phyloP scores from a whole-genome alignment of 306 rosid species.

The Macrotyloma uniflorum region DNA sequence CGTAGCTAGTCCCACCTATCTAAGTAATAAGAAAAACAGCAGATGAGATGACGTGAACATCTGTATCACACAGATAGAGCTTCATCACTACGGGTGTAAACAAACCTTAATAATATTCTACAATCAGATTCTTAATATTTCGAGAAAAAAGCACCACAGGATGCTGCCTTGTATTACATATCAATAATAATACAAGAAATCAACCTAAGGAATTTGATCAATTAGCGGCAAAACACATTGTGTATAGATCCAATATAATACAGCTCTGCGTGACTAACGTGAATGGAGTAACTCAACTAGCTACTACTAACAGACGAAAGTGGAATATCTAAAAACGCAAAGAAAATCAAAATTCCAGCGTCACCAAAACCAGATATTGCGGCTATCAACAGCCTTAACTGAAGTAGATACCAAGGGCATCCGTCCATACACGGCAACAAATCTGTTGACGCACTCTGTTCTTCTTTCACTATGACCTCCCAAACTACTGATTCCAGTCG shows the following conservation, averaged over 20 bases:
- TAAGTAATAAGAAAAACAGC: neutral
- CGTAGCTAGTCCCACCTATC: neutral
- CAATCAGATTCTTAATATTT: conserved; percentile 30
- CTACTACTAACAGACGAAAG: conserved; percentile 37
- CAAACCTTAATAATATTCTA: conserved; percentile 33
- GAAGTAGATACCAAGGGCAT: conserved; percentile 82
- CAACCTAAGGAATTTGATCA: conserved; percentile 46
- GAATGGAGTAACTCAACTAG: conserved; percentile 38
- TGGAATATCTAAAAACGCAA: conserved; percentile 43
- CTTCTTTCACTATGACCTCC: conserved; percentile 89
- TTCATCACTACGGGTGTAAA: neutral
- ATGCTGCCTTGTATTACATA: conserved; percentile 49
- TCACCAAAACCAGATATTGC: conserved; percentile 90
- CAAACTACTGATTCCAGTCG: conserved; percentile 95
- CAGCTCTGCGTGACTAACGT: conserved; percentile 41
- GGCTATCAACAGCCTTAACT: conserved; percentile 89
- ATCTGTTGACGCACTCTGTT: conserved; percentile 72
- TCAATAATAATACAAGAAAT: conserved; percentile 54
- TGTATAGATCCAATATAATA: conserved; percentile 41
- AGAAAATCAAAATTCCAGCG: conserved; percentile 22
- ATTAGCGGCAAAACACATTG: conserved; percentile 39
- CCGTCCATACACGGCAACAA: conserved; percentile 64
- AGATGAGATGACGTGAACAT: neutral
- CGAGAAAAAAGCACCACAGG: conserved; percentile 34
- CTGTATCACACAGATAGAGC: neutral